Evolutionary conservation across 768 basidiomycete species (phyloP), one percentile per base, ranked within the genome.

Genomic region (Leccinum olivaceopallidum): DNA sequence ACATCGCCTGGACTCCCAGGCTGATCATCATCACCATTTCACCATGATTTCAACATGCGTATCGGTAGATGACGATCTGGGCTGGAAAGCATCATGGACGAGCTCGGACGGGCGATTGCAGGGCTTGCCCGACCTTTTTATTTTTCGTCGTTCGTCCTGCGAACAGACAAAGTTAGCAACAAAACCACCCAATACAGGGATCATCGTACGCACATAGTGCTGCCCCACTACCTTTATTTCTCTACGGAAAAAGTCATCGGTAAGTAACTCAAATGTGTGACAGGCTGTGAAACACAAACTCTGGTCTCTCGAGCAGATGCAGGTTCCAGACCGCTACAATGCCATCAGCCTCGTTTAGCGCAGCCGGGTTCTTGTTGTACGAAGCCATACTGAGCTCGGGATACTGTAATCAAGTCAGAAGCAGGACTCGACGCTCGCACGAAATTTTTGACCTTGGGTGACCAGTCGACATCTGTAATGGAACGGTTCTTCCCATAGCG

Each of bases 321-420:
- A 97, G 78, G 73, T 98, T 98, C 97, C 97, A 99, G 5, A 99
- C 90, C 2, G 93, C 92, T 26, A 96, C 97, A 56, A 98, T 89
- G 9, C 97, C 97, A 65, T 98, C 95, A 0, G 97, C 96, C 71
- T 98, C 97, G 66, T 97, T 95, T 51, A 94, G 74, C 0, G 94
- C 92, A 5, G 90, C 87, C 6, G 94, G 88, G 67, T 98, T 98
- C 80, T 97, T 98, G 80, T 98, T 99, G 71, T 99, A 99, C 4
- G 97, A 91, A 0, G 97, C 95, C 20, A 92, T 92, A 60, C 89
- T 92, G 26, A 99, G 84, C 75, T 99, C 97, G 7, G 95, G 96
- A 69, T 93, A 98, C 96, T 98, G 55, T 7, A 18, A 61, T 44
- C 42, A 5, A 22, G 55, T 59, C 54, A 62, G 56, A 51, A n/a